Base-by-base conservation (phyloP, 1,139 yeast genomes). In the Geotrichum australiense region DNA sequence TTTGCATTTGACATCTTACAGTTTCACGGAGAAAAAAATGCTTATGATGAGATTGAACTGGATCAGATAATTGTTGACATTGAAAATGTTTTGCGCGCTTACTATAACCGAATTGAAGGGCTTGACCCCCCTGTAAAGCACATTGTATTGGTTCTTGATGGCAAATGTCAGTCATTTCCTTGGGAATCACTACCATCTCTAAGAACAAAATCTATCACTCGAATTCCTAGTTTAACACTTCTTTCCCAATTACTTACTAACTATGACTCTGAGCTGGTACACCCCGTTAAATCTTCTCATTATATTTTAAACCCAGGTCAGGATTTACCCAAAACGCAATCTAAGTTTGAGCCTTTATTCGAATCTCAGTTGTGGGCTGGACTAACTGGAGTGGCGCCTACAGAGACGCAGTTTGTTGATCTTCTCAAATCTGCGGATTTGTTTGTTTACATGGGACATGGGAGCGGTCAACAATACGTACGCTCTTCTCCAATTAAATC, bases 361-460 rank as follows among this genome's bases (percentile, higher is more conserved):
- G 47, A 53, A 3, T 49, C 62, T 0, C 48, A 59, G 0, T 58
- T 65, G 1, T 85, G 94, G 81, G 49, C 53, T 0, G 82, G 93
- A 0, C 45, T 72, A 0, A 59, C 70, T 5, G 81, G 83, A 0
- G 47, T 51, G 10, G 65, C 63, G 33, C 96, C 96, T 0, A 53
- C 67, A 0, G 87, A 81, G 47, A 64, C 63, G 0, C 67, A 70
- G 11, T 60, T 82, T 21, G 51, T 65, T 1, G 38, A 56, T 0
- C 65, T 68, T 16, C 56, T 84, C 16, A 49, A 56, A 1, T 43
- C 56, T 0, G 65, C 73, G 1, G 70, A 74, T 30, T 52, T 84
- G n/a, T 82, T 81, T 53, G 67, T 91, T 0, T 91, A 85, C 56
- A 71, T 89, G 48, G 98, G 98, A 0, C 98, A 91, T 62, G 96